Percentiles rank a stretch among this genome's conserved stretches.
These are phyloP conservation scores for Knufia petricola DNA, from an alignment of 2,329 filamentous ascomycete genomes.

Conservation along the genomic window DNA sequence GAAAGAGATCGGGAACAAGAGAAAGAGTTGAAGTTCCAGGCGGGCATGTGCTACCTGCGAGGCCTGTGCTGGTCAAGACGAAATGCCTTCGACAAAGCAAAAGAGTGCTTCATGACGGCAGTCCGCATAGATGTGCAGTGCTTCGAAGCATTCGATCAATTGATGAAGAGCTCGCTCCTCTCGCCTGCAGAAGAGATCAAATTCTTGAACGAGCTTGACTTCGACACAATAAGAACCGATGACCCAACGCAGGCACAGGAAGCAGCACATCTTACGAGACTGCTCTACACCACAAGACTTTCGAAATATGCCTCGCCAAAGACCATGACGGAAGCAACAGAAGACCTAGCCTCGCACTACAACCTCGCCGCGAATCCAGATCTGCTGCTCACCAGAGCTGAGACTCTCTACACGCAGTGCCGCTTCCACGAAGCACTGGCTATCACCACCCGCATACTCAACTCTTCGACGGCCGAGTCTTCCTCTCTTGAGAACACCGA, in stretches of 20 bases:
- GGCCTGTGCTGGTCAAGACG: constrained; percentile 94
- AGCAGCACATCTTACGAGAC: constrained; percentile 85
- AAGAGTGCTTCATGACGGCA: constrained; percentile 97
- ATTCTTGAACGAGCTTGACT: constrained; percentile 80
- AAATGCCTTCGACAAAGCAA: constrained; percentile 92
- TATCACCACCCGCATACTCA: constrained; percentile 74
- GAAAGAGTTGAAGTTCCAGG: constrained; percentile 75
- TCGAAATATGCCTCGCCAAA: constrained; percentile 89
- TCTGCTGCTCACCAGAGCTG: constrained; percentile 78
- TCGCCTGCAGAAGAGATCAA: constrained; percentile 79
- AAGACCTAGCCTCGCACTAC: constrained; percentile 89
- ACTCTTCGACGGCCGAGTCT: constrained; percentile 76
- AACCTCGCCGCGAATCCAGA: constrained; percentile 78
- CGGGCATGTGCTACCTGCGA: constrained; percentile 91
- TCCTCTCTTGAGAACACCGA: constrained; percentile 27
- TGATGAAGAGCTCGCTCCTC: constrained; percentile 94
- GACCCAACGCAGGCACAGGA: constrained; percentile 66
- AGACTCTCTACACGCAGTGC: constrained; percentile 89
- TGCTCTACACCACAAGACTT: constrained; percentile 88
- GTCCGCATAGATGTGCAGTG: constrained; percentile 95
- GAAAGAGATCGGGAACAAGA: constrained; percentile 59
- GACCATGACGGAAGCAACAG: constrained; percentile 73
- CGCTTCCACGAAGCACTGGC: constrained; percentile 78
- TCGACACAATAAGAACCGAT: constrained; percentile 66
- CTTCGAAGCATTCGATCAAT: constrained; percentile 94